These are phyloP conservation scores for Patellaria atrata DNA, from an alignment of 495 filamentous ascomycete species.

Conservation along the genomic window DNA sequence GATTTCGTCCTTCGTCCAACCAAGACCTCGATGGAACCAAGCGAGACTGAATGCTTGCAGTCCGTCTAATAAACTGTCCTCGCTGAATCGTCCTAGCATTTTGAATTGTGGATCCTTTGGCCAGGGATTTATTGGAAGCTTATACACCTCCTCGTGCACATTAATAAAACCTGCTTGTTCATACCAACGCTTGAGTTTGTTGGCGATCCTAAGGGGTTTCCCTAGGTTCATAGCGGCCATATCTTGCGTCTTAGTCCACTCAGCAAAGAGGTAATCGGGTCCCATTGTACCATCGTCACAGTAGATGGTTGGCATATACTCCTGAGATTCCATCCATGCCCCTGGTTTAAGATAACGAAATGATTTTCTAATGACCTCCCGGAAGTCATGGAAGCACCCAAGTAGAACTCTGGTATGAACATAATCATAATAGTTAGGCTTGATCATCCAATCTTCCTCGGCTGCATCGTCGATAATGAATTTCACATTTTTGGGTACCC, in stretches of 20 bases:
- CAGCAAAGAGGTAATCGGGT: slow-evolving; percentile 30
- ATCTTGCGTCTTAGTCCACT: slow-evolving; percentile 24
- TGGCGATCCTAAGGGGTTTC: slow-evolving; percentile 22
- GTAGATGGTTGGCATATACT: slow-evolving; percentile 20
- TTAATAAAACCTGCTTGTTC: slow-evolving; percentile 29
- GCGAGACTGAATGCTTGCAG: slow-evolving; percentile 32
- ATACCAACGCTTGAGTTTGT: slow-evolving; percentile 28
- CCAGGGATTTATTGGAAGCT: slow-evolving; percentile 28
- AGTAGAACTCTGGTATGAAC: slow-evolving; percentile 24
- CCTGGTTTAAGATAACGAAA: slow-evolving; percentile 22
- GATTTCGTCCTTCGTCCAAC: slow-evolving; percentile 33
- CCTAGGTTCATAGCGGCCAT: slow-evolving; percentile 22
- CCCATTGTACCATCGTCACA: slow-evolving; percentile 25
- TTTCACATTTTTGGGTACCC: slow-evolving; percentile 22
- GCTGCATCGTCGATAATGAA: slow-evolving; percentile 26
- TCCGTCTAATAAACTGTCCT: slow-evolving; percentile 30
- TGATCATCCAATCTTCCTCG: slow-evolving; percentile 26
- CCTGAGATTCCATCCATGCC: slow-evolving; percentile 24
- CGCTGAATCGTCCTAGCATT: slow-evolving; percentile 28
- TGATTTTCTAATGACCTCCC: slow-evolving; percentile 19
- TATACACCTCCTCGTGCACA: slow-evolving; percentile 28
- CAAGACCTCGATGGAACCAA: slow-evolving; percentile 28
- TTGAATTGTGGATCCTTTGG: slow-evolving; percentile 27
- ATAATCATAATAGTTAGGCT: slow-evolving; percentile 16
- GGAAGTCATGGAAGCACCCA: slow-evolving; percentile 24